Base-by-base conservation (phyloP, 352 stramenopile species). In the Phytopythium delawarense region DNA sequence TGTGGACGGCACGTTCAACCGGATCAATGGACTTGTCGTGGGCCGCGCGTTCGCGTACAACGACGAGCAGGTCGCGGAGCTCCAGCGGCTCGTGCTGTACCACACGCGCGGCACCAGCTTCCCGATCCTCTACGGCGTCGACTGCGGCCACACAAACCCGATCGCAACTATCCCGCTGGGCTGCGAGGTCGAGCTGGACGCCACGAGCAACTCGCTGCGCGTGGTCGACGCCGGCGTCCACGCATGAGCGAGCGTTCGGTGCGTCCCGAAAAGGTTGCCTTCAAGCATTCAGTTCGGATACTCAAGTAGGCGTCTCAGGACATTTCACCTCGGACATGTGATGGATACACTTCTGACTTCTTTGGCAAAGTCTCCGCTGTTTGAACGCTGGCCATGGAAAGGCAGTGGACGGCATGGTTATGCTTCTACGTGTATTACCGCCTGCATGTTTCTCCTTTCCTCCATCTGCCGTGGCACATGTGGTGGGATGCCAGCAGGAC, bases 111-210 rank as follows among this genome's bases (percentile, higher is more conserved):
- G 48, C 53, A 67, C 49, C 2, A 64, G 16, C 21, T 88, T 86
- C 60, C 81, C 79, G 32, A 84, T 88, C 59, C 35, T 87, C 6
- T 88, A 87, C 65, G 78, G 78, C 50, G 59, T 87, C 28, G 78
- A 89, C 56, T 70, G 68, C 11, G 72, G 78, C 5, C 74, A 88
- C 64, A 87, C 81, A 12, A 83, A 87, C 77, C 81, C 77, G 7
- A 71, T 85, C 42, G 65, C 71, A 23, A 89, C 77, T 6, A 71
- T 86, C 39, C 73, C 79, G 20, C 63, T 90, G 9, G 79, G 75
- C 23, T 79, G 69, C 45, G 49, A 72, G n/a, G 68, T 65, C 34
- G 63, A 62, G 50, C 40, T 89, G 12, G 75, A 88, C 59, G 72
- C 76, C 30, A 23, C 28, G 13, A 39, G 15, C 16, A 69, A 79